phyloP scores from a whole-genome alignment of 345 rosid genomes.

The Salix dunnii region DNA sequence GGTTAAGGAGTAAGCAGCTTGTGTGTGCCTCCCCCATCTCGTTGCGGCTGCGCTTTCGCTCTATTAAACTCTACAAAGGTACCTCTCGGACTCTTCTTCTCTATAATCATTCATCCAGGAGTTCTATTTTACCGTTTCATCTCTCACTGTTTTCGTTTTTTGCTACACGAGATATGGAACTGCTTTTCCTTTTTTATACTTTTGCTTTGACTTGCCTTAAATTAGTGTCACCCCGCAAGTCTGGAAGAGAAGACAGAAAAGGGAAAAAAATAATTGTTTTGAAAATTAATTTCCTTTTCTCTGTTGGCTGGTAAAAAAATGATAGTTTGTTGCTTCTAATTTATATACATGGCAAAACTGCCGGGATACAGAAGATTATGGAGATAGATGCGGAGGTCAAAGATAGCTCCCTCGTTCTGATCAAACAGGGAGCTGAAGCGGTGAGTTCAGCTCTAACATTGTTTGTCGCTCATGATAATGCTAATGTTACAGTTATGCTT shows the following conservation, averaged over 20 bases:
- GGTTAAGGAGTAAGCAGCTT: neutral
- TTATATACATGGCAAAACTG: neutral
- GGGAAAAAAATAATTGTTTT: neutral
- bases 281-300: neutral
- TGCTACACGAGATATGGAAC: neutral
- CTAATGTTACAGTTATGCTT: neutral
- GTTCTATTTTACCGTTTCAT: neutral
- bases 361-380: neutral
- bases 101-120: neutral
- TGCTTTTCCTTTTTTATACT: neutral
- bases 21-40: neutral
- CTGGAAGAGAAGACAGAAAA: neutral
- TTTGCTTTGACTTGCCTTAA: neutral
- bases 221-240: neutral
- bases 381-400: constrained; percentile 8
- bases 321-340: neutral
- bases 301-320: too few relatives aligned
- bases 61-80: neutral
- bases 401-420: constrained; percentile 19
- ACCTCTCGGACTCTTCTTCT: neutral
- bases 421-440: constrained; percentile 39
- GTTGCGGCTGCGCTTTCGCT: neutral
- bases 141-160: neutral
- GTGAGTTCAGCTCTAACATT: constrained; percentile 9
- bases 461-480: too few relatives aligned